Base-by-base conservation (phyloP, 108 stramenopile genomes). In the Cyclostephanos invisitatus region DNA sequence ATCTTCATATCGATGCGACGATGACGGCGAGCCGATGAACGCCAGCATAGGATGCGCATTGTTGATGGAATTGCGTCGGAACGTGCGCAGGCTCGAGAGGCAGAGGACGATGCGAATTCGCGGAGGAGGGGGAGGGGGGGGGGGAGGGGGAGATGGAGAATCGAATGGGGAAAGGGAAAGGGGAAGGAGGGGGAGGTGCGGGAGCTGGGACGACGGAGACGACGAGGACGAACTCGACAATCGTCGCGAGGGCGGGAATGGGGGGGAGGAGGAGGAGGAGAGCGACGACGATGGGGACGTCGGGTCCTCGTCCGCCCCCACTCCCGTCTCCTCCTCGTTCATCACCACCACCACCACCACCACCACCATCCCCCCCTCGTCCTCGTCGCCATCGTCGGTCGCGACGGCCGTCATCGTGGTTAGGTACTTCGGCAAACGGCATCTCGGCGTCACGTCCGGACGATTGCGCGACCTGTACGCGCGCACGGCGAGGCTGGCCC, bases 401-500 rank as follows among this genome's bases (percentile, higher is more conserved):
- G 79, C 68, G 27, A 74, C 72, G 24, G 86, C 83, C 10, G 65
- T 91, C 15, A 79, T 77, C 17, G 67, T 91, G 44, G 90, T 91
- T 14, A 73, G 90, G 22, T 84, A 78, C 64, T 91, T 87, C 64
- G 72, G 68, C 7, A 47, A 66, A 3, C 68, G 72, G 27, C 64
- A 87, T 11, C 57, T 91, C 27, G 90, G 90, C 5, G 90, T 89
- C 3, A 87, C 90, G 0, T 91, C 88, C 74, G 90, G 90, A 0
- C 67, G 90, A 66, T 72, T 91, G 38, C 36, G 46, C 15, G 66
- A 72, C 58, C 66, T 88, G 21, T 91, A 91, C 51, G 64, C 53
- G n/a, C 73, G 85, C 14, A 68, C 81, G 25, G 68, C 83, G 21
- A 65, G 73, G 22, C 44, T 86, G 49, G 73, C 88, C 1, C 50